phyloP scores from a whole-genome alignment of 805 yeast species.

The Metschnikowia picachoensis region DNA sequence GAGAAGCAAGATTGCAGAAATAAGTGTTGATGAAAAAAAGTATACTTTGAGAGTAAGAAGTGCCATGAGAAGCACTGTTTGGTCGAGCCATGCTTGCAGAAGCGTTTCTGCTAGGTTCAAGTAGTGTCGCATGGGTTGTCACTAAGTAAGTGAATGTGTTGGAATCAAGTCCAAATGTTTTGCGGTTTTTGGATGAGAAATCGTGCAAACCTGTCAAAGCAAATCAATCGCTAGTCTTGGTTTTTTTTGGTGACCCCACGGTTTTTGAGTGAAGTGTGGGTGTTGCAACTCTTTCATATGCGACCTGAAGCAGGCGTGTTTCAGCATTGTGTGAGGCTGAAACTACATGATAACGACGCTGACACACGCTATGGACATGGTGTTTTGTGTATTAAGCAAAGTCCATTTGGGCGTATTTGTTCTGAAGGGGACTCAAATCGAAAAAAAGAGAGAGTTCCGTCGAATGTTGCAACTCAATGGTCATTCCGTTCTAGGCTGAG shows the following conservation, averaged over 20 bases:
- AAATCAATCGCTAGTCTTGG: too few relatives aligned
- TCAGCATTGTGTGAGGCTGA: constrained; percentile 1
- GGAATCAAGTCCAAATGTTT: too few relatives aligned
- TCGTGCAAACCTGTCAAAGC: too few relatives aligned
- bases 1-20: constrained; percentile 31
- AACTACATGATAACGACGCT: not conserved
- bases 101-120: constrained; percentile 50
- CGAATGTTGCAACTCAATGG: too few relatives aligned
- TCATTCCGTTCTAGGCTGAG: too few relatives aligned
- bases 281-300: not conserved
- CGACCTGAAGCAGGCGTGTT: constrained; percentile 3
- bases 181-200: too few relatives aligned
- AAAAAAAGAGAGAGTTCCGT: too few relatives aligned
- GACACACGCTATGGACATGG: not conserved
- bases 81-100: constrained; percentile 65
- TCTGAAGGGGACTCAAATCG: too few relatives aligned
- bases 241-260: too few relatives aligned
- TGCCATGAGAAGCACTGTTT: constrained; percentile 52
- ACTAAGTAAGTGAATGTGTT: too few relatives aligned
- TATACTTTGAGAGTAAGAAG: constrained; percentile 58
- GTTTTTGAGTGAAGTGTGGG: too few relatives aligned
- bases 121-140: constrained; percentile 23
- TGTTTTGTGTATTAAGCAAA: not conserved
- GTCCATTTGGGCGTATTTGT: not conserved
- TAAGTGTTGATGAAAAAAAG: constrained; percentile 50